Evolutionary conservation across 768 basidiomycete genomes (phyloP), one percentile per base, ranked within the genome.

Genomic region (Leucocoprinus leucothites): DNA sequence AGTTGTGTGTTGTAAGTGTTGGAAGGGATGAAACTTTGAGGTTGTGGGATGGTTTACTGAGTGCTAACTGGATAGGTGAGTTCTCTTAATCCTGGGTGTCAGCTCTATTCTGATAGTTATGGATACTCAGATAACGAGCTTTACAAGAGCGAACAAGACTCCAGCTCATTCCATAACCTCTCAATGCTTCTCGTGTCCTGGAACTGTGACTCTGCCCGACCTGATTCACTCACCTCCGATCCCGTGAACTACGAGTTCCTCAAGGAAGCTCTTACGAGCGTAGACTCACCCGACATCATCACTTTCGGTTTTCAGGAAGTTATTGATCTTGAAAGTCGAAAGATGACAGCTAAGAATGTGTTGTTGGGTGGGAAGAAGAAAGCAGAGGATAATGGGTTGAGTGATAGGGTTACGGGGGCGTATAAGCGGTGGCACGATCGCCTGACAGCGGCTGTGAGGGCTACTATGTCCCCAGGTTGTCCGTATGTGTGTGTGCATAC

Each of bases 261-360:
- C n/a, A 74, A 80, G n/a, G 80, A 92, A 19, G 84, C 82, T 1
- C 74, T 98, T 9, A 75, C 69, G 3, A 89, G 86, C 62, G 84
- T 87, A 35, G 84, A 90, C 11, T 64, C 71, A 31, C 72, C 72
- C 1, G 95, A 98, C 59, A 86, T 98, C 61, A 88, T 99, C 59
- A 82, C 85, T 3, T 96, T 99, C 62, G 94, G 94, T 1, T 89
- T 98, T 69, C 96, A 99, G 69, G 96, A 98, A 71, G 81, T 98
- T 36, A 92, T 99, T 57, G 94, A 97, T 65, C 81, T 99, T n/a
- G 94, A 97, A 61, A 86, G 84, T 60, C 85, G 92, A 58, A 93
- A 86, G 71, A 86, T 98, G 76, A 86, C 89, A 1, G 96, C 96
- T 63, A 95, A 97, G 72, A 92, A 87, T 18, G 85, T 98, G 24